Base-by-base conservation (phyloP, 768 basidiomycete genomes). In the Cantharellus anzutake region DNA sequence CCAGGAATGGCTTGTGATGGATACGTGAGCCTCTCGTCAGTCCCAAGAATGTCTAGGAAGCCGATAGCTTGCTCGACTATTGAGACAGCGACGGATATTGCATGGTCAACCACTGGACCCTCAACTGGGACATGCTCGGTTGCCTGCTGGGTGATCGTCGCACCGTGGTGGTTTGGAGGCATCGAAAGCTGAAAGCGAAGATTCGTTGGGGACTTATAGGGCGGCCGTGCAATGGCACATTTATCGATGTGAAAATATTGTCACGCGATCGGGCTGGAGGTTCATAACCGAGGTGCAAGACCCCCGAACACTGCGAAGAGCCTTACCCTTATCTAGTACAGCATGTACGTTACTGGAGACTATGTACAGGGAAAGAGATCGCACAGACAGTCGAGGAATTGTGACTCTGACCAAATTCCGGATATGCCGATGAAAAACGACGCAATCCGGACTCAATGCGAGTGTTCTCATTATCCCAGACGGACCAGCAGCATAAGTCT, bases 391-490 rank as follows among this genome's bases (percentile, higher is more conserved):
- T 29, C 20, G 14, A 42, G 16, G 42, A 56, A 59, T 20, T 86
- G 75, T 84, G 73, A 75, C 83, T 83, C 79, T 72, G 71, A 83
- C 79, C 73, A 88, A 89, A 87, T 89, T 83, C 84, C 79, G 75
- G 75, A 73, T 72, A 73, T 78, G 78, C 80, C 80, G 72, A 63
- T 61, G 14, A 16, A 40, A 5, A 67, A 62, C 69, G 73, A 72
- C 75, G 75, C 69, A 68, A 72, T 68, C 75, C 83, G 81, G 86
- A 86, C 85, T 86, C 85, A 86, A 84, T 78, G 83, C 71, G 76
- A 83, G 82, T 71, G 72, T 53, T 5, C 59, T 78, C 67, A 41
- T 60, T 85, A 77, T 88, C 63, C 78, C 83, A 85, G 80, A 81
- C 77, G 68, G 72, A 65, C 16, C 62, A 75, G 77, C 74, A 61